Percentiles rank a stretch among this genome's conserved stretches.
Conservation (phyloP, 257 asterid species). For the Verbena officinalis region DNA sequence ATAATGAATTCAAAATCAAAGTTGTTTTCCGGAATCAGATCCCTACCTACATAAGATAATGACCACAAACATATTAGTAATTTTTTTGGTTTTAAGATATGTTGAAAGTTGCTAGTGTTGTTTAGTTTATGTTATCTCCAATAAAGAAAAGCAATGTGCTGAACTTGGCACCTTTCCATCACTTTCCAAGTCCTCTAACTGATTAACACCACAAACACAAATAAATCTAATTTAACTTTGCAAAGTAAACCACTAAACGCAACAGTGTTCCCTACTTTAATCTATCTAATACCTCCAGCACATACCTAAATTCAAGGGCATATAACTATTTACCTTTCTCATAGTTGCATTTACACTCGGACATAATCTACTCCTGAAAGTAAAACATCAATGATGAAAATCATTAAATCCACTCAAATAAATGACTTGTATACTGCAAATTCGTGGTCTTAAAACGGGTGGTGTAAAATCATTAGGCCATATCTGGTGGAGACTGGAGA, state of each 20-base stretch:
- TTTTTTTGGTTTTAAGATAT: neutral
- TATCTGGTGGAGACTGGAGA: neutral
- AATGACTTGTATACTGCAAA: neutral
- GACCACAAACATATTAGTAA: conserved; percentile 14
- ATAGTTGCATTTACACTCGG: neutral
- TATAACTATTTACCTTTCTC: conserved; percentile 6
- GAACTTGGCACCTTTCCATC: conserved; percentile 17
- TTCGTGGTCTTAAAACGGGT: neutral
- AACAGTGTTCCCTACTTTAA: too few relatives aligned
- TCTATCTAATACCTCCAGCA: conserved; percentile 2
- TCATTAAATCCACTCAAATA: neutral
- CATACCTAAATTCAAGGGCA: conserved; percentile 19
- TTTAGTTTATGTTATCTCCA: conserved; percentile 26
- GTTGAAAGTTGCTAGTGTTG: neutral
- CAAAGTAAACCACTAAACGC: too few relatives aligned
- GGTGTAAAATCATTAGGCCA: neutral
- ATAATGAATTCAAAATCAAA: conserved; percentile 6
- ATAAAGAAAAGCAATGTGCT: conserved; percentile 18
- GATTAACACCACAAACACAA: conserved; percentile 12
- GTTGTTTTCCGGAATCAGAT: conserved; percentile 24
- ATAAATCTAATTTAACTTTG: conserved; percentile 2
- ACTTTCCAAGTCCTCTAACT: conserved; percentile 24
- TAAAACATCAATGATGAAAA: neutral
- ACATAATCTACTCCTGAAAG: neutral
- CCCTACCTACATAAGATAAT: conserved; percentile 20